Evolutionary conservation across 1,139 yeast species (phyloP), one percentile per base, ranked within the genome.

Genomic region (Zygotorulaspora mrakii): DNA sequence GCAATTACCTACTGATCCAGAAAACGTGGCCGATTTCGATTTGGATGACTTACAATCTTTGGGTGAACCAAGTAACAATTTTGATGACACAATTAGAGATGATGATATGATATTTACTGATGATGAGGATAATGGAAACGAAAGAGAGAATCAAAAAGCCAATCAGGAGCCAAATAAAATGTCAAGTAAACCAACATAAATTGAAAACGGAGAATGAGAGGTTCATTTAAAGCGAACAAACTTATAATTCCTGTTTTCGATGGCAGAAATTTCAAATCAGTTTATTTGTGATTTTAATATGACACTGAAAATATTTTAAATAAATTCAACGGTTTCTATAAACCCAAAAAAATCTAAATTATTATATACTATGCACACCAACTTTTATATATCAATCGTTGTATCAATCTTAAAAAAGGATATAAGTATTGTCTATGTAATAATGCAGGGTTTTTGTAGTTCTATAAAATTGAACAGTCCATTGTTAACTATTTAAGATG

Each of bases 1-100:
- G 44, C 97, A 94, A 67, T 70, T 91, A 42, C 85, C 96, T 18
- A 86, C 89, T 27, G 88, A 81, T 46, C 85, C 79, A 34, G 85
- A 78, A 45, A 79, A 75, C 29, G 82, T 74, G 27, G 86, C 79
- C 35, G 94, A 82, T 52, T 82, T 82, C 57, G 91, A 82, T 56
- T 70, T 82, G 46, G 89, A 83, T 54, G 91, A 82, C 54, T 64
- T 83, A 42, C 47, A 43, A 20, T 43, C 47, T 13, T 24, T 43
- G 17, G 47, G 48, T 5, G 48, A 36, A 23, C 43, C 38, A 13
- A 43, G 40, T 27, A 39, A 40, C 13, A 39, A 41, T 22, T 39
- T 40, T 22, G 45, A 43, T 35, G 49, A 43, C 17, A 42, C 46
- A 17, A 40, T 43, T n/a, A 32, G 44, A 37, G 53, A 48, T n/a